Base-by-base conservation (phyloP, 1,284 basidiomycete genomes). In the Mycena citricolor region DNA sequence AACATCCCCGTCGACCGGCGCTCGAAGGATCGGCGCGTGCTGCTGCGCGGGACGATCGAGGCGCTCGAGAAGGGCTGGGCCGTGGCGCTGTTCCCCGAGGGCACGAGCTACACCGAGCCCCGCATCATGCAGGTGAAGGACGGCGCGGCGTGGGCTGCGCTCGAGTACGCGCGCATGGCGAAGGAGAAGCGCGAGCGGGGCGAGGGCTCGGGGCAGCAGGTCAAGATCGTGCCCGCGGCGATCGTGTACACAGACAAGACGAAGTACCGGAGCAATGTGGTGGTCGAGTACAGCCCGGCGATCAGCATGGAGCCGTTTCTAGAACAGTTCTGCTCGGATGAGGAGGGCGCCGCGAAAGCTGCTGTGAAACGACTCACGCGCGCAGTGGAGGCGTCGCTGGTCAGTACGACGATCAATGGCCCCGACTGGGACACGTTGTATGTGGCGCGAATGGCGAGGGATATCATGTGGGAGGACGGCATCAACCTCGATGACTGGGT, bases 1-100 rank as follows among this genome's bases (percentile, higher is more conserved):
- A 97, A 97, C 64, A 94, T 98, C 53, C 93, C 94, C 24, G 94
- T 98, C 31, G 94, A 97, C 65, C 81, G 94, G 45, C 91, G 90
- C 69, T 90, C 76, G 53, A 94, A 90, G 68, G 90, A 95, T 69
- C 86, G 92, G 49, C 88, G 89, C 54, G 76, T 81, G 23, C 73
- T 98, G n/a, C 95, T 97, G 69, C 78, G 79, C 50, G 89, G 91
- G 19, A 97, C 94, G 0, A 88, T 97, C 57, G 86, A 94, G 54
- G 87, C 88, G 2, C 76, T 98, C 35, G 76, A 83, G 10, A 70
- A 72, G 13, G 89, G 86, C 17, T 79, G 86, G 49, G 86, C 83
- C 16, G 90, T 98, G 41, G 94, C 91, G 5, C 74, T 98, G 30
- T 98, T 98, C 62, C 95, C 95, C 1, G 94, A 98, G 65, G 94